Evolutionary conservation across 139 green algal genomes (phyloP), one percentile per base, ranked within the genome.

Genomic region (Pycnococcus provasolii): DNA sequence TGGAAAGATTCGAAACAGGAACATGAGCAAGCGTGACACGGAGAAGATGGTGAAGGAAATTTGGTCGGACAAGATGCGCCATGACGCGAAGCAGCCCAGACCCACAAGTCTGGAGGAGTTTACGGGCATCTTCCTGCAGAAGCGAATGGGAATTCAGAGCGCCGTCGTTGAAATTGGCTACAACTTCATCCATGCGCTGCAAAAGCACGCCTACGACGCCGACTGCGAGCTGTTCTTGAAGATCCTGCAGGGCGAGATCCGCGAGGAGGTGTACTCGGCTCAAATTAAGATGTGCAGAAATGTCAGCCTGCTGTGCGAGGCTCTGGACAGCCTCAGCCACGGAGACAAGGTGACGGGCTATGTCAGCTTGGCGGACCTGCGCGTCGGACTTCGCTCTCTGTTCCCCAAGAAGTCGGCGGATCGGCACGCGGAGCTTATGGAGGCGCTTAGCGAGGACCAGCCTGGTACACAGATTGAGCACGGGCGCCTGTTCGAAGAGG

Each of bases 181-280:
- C 73, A 86, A 83, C 57, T 72, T 88, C 39, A 45, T 88, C 47
- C 81, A 70, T 53, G 75, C 72, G 2, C 69, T 86, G 52, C 80
- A 79, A 73, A 78, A 74, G 62, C 83, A 83, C 54, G 62, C 58
- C 42, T 88, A 74, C 67, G 82, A 88, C 57, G 82, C 81, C 6
- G 82, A 88, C 75, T 85, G 81, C 64, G 76, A 85, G 60, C 79
- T 88, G 3, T 88, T 86, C 61, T 68, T 88, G 37, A 76, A 75
- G 67, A 77, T 88, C 15, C 64, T 88, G 43, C 64, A 61, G 54
- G 73, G 75, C 1, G 78, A 87, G 53, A 62, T 86, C 1, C 66
- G 68, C 54, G 82, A 88, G 53, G 80, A 84, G 1, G 80, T 88
- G 47, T 83, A 83, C 57, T 5, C 74, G 2, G 62, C 71, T 15